Conservation (phyloP, 345 rosid species). For the Ricinus communis region DNA sequence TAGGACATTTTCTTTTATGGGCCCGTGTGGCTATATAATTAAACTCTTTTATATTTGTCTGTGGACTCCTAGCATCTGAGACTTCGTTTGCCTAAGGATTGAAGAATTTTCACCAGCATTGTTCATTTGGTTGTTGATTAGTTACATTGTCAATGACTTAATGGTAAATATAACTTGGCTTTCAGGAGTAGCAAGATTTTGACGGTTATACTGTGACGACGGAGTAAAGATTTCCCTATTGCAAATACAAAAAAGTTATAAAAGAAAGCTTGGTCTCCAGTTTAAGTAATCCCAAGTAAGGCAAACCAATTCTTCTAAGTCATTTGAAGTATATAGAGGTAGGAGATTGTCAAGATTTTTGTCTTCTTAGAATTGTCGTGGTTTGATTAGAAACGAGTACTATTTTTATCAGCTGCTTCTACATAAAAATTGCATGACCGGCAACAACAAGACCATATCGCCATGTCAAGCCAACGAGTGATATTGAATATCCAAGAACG, state of each 20-base stretch:
- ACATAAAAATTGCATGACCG: too few relatives aligned
- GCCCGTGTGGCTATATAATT: too few relatives aligned
- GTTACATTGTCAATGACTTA: not conserved
- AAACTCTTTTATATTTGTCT: too few relatives aligned
- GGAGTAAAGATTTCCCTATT: constrained; percentile 39
- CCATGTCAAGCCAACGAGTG: constrained; percentile 33
- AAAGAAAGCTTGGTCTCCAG: constrained; percentile 12
- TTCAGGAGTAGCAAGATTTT: constrained; percentile 6
- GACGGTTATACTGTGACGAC: constrained; percentile 19
- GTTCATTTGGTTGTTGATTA: not conserved
- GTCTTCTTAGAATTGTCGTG: not conserved
- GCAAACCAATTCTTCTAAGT: not conserved
- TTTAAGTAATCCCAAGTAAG: constrained; percentile 15
- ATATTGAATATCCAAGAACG: constrained; percentile 31
- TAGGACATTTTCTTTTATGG: too few relatives aligned
- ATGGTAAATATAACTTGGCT: not conserved
- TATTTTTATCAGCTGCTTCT: not conserved
- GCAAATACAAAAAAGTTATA: not conserved
- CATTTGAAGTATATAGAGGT: not conserved
- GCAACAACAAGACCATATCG: not conserved
- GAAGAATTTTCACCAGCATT: not conserved
- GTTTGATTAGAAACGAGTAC: not conserved
- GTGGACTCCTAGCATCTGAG: not conserved
- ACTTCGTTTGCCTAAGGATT: not conserved
- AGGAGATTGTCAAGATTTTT: too few relatives aligned